A percentile compares a stretch with the other conserved stretches of the same genome.
These are phyloP conservation scores for Tylopilus vinaceipallidus DNA, from an alignment of 768 basidiomycete species.

Conservation along the genomic window DNA sequence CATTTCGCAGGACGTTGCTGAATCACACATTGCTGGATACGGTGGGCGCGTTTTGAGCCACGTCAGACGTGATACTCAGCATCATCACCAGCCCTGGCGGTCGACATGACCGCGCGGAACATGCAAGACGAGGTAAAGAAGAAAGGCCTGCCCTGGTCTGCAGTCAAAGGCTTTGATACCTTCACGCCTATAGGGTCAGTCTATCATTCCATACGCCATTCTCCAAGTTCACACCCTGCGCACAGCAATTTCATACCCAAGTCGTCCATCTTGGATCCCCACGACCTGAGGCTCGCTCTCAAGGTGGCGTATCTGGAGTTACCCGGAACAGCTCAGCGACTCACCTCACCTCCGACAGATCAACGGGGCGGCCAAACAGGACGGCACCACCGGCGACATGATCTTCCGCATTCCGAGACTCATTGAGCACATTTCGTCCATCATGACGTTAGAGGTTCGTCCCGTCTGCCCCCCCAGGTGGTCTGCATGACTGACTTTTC, in stretches of 20 bases:
- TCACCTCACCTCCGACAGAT: slow-evolving; percentile 47
- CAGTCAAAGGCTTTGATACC: slow-evolving; percentile 95
- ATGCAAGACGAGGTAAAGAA: slow-evolving; percentile 92
- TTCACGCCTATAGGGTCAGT: slow-evolving; percentile 87
- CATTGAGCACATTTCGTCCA: slow-evolving; percentile 88
- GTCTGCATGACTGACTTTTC: neutral
- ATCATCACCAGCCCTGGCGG: slow-evolving; percentile 66
- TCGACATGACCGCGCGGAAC: slow-evolving; percentile 97
- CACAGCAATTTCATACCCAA: slow-evolving; percentile 80
- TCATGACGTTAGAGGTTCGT: slow-evolving; percentile 92
- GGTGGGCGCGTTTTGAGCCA: slow-evolving; percentile 43
- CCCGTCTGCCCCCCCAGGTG: neutral
- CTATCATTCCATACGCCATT: neutral
- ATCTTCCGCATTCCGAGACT: slow-evolving; percentile 87
- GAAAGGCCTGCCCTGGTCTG: slow-evolving; percentile 94
- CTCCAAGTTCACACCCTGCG: neutral
- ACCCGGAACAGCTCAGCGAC: neutral
- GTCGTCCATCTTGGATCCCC: slow-evolving; percentile 61
- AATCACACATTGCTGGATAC: slow-evolving; percentile 86
- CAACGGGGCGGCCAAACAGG: slow-evolving; percentile 80
- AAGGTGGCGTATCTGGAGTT: slow-evolving; percentile 45
- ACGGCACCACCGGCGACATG: slow-evolving; percentile 86
- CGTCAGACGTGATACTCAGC: neutral
- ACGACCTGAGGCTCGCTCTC: slow-evolving; percentile 73
- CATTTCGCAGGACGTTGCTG: slow-evolving; percentile 69